These are phyloP conservation scores for Diaporthe amygdali DNA, from an alignment of 2,329 filamentous ascomycete genomes.

Conservation along the genomic window DNA sequence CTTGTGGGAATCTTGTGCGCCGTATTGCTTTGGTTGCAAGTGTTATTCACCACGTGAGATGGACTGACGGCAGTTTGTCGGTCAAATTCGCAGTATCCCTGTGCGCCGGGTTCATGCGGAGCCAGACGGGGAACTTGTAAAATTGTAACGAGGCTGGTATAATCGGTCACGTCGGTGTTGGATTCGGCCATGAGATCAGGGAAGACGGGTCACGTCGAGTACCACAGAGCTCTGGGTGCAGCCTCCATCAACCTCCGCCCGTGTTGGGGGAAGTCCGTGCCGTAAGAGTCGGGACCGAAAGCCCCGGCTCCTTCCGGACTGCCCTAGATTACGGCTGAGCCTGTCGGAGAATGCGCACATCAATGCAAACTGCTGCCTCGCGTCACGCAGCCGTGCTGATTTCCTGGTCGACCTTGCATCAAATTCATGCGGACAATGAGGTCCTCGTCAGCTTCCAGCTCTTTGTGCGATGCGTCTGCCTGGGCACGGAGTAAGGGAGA, in stretches of 20 bases:
- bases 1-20: too few species aligned
- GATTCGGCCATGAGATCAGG: background rate
- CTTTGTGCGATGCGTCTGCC: background rate
- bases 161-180: too few species aligned
- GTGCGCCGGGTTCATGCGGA: background rate
- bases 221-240: background rate
- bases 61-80: too few species aligned
- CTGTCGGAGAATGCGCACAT: background rate
- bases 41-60: too few species aligned
- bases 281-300: conserved; percentile 11
- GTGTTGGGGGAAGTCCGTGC: conserved; percentile 10
- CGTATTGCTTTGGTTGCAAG: too few species aligned
- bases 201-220: background rate
- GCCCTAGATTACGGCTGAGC: background rate
- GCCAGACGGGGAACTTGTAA: background rate
- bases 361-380: background rate
- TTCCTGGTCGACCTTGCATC: background rate
- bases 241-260: conserved; percentile 9
- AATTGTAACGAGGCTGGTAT: background rate
- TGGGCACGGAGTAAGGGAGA: background rate
- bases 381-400: background rate
- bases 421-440: background rate
- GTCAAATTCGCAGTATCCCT: background rate
- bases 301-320: background rate
- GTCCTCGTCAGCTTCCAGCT: background rate